Conservation (phyloP, 257 asterid genomes). For the Haberlea rhodopensis region DNA sequence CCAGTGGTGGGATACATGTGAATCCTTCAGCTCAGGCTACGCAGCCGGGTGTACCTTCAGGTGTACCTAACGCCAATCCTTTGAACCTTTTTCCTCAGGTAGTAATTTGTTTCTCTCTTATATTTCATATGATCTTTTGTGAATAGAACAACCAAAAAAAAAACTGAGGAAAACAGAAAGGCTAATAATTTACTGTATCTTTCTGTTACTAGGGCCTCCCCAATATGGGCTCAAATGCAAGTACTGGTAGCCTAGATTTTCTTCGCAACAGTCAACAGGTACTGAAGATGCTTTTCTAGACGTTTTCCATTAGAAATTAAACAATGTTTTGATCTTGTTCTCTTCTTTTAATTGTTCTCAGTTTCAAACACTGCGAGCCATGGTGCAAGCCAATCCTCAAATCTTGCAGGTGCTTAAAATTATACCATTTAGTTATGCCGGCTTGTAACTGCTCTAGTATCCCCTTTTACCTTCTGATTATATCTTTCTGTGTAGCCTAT, state of each 20-base stretch:
- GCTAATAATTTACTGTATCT: slow-evolving; percentile 16
- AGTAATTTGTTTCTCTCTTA: slow-evolving; percentile 9
- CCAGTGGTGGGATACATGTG: slow-evolving; percentile 43
- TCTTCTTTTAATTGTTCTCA: slow-evolving; percentile 24
- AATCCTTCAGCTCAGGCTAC: slow-evolving; percentile 55
- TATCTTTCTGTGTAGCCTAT: slow-evolving; percentile 40
- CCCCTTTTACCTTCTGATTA: neutral
- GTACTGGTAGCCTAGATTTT: slow-evolving; percentile 75
- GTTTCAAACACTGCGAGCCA: slow-evolving; percentile 71
- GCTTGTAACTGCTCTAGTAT: slow-evolving; percentile 2
- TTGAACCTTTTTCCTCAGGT: slow-evolving; percentile 91
- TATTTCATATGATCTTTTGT: slow-evolving; percentile 15
- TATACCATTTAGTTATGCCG: neutral
- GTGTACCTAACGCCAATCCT: slow-evolving; percentile 86
- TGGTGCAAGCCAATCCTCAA: slow-evolving; percentile 93
- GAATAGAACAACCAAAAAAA: neutral
- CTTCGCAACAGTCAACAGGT: slow-evolving; percentile 90
- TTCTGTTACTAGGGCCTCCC: slow-evolving; percentile 68
- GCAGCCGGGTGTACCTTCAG: slow-evolving; percentile 47
- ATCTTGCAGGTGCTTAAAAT: slow-evolving; percentile 68
- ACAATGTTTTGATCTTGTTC: slow-evolving; percentile 5
- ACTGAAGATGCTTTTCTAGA: slow-evolving; percentile 19
- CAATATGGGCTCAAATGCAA: slow-evolving; percentile 59
- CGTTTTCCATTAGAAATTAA: slow-evolving; percentile 1
- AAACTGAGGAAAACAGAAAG: neutral